These are phyloP conservation scores for Pseudognaphalium luteoalbum DNA, from an alignment of 129 eudicot genomes.

Conservation along the genomic window DNA sequence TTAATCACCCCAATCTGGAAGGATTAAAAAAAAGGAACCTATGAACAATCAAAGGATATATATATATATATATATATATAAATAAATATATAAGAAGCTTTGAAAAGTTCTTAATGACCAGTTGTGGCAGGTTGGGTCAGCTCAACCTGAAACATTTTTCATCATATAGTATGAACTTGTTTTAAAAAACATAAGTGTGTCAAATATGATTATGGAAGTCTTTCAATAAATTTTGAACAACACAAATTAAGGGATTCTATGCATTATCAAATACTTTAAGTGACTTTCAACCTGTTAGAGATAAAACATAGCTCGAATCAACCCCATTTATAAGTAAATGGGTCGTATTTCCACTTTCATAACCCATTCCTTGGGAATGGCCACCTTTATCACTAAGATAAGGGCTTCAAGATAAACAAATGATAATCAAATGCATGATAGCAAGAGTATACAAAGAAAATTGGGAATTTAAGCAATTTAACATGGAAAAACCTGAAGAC, in stretches of 20 bases:
- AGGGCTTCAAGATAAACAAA: background rate
- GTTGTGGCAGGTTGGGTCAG: background rate
- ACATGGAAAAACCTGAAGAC: background rate
- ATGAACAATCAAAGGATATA: background rate
- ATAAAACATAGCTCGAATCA: background rate
- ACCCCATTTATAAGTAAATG: too few relatives aligned
- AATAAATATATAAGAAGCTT: background rate
- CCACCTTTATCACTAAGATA: background rate
- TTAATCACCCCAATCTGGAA: constrained; percentile 66
- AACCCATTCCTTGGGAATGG: too few relatives aligned
- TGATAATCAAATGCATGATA: background rate
- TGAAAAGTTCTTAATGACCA: background rate
- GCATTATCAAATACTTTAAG: background rate
- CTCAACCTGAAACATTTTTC: background rate
- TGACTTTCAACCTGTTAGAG: background rate
- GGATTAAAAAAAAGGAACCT: background rate
- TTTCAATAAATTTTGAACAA: background rate
- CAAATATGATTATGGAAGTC: background rate
- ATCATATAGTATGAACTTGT: too few relatives aligned
- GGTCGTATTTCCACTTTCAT: too few relatives aligned
- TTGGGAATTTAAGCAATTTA: background rate
- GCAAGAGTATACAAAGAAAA: background rate
- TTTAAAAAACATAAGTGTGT: background rate
- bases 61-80: too few relatives aligned
- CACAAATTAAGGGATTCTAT: background rate